These are phyloP conservation scores for Cylindrotheca closterium DNA, from an alignment of 108 stramenopile genomes.

Conservation along the genomic window DNA sequence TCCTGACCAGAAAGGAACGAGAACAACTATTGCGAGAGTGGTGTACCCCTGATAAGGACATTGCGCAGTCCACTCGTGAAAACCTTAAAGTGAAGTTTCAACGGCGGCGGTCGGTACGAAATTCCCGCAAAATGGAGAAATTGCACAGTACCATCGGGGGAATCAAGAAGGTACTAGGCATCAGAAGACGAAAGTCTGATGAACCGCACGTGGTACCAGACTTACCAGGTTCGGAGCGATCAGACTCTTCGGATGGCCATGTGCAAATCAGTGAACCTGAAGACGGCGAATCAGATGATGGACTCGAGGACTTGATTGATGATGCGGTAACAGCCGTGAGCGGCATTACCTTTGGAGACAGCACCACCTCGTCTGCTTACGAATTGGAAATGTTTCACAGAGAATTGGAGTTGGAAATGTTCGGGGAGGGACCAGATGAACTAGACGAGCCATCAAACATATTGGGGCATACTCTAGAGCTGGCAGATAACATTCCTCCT, in stretches of 20 bases:
- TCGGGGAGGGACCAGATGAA: slow-evolving; percentile 22
- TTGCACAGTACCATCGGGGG: slow-evolving; percentile 35
- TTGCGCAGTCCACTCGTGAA: slow-evolving; percentile 48
- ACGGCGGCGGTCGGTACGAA: slow-evolving; percentile 57
- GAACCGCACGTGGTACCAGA: slow-evolving; percentile 9
- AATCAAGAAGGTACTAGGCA: not conserved
- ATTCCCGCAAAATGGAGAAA: slow-evolving; percentile 40
- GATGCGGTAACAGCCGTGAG: slow-evolving; percentile 6
- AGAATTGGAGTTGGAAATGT: slow-evolving; percentile 32
- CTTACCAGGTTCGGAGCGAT: not conserved
- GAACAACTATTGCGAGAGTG: slow-evolving; percentile 59
- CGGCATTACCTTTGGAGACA: slow-evolving; percentile 21
- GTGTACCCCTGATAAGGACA: slow-evolving; percentile 39
- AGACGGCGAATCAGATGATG: not conserved
- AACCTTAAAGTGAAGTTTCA: slow-evolving; percentile 54
- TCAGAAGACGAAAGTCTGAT: not conserved
- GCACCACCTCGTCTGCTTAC: slow-evolving; percentile 9
- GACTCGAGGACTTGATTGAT: not conserved
- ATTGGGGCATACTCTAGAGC: slow-evolving; percentile 22
- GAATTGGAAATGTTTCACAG: slow-evolving; percentile 33
- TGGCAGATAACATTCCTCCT: slow-evolving; percentile 11
- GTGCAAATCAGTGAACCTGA: not conserved
- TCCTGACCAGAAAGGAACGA: slow-evolving; percentile 39
- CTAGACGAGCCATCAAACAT: slow-evolving; percentile 18
- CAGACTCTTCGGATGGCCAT: not conserved